These are phyloP conservation scores for Zygnema circumcarinatum DNA, from an alignment of 139 green algal genomes.

Conservation along the genomic window DNA sequence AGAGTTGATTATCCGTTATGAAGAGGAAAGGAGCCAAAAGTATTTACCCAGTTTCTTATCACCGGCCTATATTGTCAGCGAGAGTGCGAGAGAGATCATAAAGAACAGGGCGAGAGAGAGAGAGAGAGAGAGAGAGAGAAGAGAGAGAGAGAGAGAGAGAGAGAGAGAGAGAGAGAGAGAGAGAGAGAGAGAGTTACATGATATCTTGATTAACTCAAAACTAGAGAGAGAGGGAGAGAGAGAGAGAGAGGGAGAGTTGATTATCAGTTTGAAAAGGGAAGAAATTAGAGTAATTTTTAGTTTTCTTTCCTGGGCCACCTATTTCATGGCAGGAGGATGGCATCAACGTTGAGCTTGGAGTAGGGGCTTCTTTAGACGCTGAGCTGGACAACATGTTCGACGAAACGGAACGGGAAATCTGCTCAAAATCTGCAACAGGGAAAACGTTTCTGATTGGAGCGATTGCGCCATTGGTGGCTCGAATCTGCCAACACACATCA, in stretches of 20 bases:
- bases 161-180: no score
- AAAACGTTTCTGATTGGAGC: conserved; percentile 67
- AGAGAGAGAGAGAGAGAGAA: no score
- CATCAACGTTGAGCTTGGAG: conserved; percentile 49
- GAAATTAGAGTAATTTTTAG: background rate
- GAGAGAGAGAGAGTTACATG: no score
- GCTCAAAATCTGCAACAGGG: conserved; percentile 25
- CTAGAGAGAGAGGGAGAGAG: background rate
- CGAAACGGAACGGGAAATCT: conserved; percentile 67
- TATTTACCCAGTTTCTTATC: no score
- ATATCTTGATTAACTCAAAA: background rate
- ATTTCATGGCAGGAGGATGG: conserved; percentile 6
- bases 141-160: no score
- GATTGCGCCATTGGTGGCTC: conserved; percentile 68
- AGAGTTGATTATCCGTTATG: no score
- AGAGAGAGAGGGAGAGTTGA: background rate
- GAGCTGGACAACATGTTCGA: conserved; percentile 55
- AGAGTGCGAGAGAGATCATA: no score
- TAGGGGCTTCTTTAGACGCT: conserved; percentile 33
- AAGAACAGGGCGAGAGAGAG: no score
- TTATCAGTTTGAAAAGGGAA: background rate
- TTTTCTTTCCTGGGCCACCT: background rate
- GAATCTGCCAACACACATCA: conserved; percentile 63
- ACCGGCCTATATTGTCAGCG: no score
- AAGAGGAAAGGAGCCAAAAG: no score